These are phyloP conservation scores for Neurospora hispaniola DNA, from an alignment of 495 filamentous ascomycete species.

Conservation along the genomic window DNA sequence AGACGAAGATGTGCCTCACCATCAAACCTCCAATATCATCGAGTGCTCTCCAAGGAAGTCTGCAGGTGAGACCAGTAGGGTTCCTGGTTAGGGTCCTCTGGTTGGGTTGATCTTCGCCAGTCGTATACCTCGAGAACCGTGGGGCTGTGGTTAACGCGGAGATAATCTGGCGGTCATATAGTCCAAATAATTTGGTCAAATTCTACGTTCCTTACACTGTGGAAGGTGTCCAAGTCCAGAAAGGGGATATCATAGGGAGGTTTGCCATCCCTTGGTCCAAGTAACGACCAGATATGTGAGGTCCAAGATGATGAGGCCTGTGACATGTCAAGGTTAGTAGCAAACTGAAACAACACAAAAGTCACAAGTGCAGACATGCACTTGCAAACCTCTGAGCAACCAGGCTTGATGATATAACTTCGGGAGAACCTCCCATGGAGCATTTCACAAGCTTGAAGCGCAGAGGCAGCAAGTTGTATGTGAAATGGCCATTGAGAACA, in stretches of 20 bases:
- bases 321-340: conserved; percentile 5
- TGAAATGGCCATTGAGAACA: conserved; percentile 53
- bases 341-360: not conserved
- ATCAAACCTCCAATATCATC: conserved; percentile 58
- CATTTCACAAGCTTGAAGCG: conserved; percentile 43
- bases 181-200: not conserved
- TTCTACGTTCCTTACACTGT: conserved; percentile 1
- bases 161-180: conserved; percentile 52
- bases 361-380: not conserved
- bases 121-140: conserved; percentile 73
- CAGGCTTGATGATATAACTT: conserved; percentile 27
- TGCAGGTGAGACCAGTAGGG: conserved; percentile 50
- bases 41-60: conserved; percentile 48
- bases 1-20: conserved; percentile 49
- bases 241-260: not conserved
- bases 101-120: conserved; percentile 54
- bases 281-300: not conserved
- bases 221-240: conserved; percentile 1
- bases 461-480: conserved; percentile 23
- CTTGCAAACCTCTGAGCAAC: conserved; percentile 9
- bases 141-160: conserved; percentile 51
- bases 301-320: not conserved
- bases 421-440: conserved; percentile 55
- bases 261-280: not conserved
- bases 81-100: conserved; percentile 25